These are phyloP conservation scores for Neospermospora avenae DNA, from an alignment of 2,329 filamentous ascomycete species.

Conservation along the genomic window DNA sequence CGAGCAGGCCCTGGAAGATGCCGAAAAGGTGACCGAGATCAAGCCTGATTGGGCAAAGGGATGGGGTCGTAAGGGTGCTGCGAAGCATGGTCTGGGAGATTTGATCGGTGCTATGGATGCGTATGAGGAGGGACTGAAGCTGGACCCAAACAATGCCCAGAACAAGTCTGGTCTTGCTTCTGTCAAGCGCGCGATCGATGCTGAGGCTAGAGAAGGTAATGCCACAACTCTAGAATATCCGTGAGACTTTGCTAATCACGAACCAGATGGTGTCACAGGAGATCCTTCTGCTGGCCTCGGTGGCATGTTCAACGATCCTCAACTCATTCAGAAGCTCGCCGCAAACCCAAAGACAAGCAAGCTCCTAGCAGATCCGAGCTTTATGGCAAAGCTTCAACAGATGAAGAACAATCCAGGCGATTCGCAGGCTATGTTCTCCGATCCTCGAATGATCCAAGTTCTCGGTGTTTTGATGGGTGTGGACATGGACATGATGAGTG, in stretches of 20 bases:
- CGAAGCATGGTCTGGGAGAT: constrained; percentile 83
- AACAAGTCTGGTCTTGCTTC: constrained; percentile 84
- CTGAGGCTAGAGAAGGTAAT: constrained; percentile 55
- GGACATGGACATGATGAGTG: constrained; percentile 69
- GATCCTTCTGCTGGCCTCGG: constrained; percentile 77
- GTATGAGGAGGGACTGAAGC: constrained; percentile 90
- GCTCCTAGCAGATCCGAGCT: constrained; percentile 75
- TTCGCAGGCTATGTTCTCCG: constrained; percentile 76
- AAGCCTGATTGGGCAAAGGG: constrained; percentile 99
- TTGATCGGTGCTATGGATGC: constrained; percentile 82
- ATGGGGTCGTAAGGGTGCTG: constrained; percentile 89
- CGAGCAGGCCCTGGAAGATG: constrained; percentile 80
- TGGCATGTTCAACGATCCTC: constrained; percentile 90
- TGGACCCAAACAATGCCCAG: constrained; percentile 87
- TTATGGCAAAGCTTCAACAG: constrained; percentile 86
- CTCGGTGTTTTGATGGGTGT: constrained; percentile 92
- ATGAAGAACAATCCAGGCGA: constrained; percentile 78
- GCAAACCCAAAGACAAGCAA: constrained; percentile 88
- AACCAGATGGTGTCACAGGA: constrained; percentile 42
- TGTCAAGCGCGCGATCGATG: constrained; percentile 84
- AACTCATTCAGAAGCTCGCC: constrained; percentile 85
- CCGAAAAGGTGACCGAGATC: constrained; percentile 86
- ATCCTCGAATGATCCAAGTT: constrained; percentile 90
- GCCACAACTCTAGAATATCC: background rate
- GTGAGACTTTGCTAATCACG: constrained; percentile 13